Evolutionary conservation across 345 rosid genomes (phyloP).

Genomic region (Microcos paniculata): DNA sequence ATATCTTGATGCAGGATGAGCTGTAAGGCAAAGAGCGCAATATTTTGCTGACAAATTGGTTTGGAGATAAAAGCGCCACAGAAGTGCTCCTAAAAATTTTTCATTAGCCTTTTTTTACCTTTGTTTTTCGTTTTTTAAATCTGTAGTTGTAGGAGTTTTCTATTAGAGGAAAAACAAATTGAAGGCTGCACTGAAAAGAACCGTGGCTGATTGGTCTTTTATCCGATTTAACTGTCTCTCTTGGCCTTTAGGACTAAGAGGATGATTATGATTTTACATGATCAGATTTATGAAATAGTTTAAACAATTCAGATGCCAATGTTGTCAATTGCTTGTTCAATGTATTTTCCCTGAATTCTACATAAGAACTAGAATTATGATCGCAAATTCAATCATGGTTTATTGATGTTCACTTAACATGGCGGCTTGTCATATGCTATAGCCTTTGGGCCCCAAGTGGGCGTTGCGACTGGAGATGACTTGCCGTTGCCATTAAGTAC

Average conservation of each 20-base stretch:
- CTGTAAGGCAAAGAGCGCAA: constrained; percentile 43
- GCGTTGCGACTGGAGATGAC: no score
- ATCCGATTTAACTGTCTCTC: not conserved
- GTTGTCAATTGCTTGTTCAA: not conserved
- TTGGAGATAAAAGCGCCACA: not conserved
- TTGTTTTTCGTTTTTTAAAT: not conserved
- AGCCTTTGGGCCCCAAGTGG: no score
- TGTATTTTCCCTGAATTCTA: no score
- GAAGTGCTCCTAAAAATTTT: constrained; percentile 12
- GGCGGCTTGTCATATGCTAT: no score
- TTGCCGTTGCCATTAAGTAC: no score
- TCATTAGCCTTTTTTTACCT: not conserved
- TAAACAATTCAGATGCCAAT: not conserved
- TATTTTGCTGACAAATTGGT: not conserved
- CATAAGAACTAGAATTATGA: no score
- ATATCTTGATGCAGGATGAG: constrained; percentile 59
- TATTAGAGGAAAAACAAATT: not conserved
- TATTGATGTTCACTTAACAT: no score
- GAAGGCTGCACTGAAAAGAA: constrained; percentile 3
- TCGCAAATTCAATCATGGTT: no score
- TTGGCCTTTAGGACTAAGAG: not conserved
- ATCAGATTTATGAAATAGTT: constrained; percentile 9
- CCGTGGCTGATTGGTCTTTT: not conserved
- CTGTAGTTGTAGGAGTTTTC: constrained; percentile 20
- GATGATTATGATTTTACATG: not conserved